Conservation (phyloP, 2,329 filamentous ascomycete species). For the Phialemonium atrogriseum region DNA sequence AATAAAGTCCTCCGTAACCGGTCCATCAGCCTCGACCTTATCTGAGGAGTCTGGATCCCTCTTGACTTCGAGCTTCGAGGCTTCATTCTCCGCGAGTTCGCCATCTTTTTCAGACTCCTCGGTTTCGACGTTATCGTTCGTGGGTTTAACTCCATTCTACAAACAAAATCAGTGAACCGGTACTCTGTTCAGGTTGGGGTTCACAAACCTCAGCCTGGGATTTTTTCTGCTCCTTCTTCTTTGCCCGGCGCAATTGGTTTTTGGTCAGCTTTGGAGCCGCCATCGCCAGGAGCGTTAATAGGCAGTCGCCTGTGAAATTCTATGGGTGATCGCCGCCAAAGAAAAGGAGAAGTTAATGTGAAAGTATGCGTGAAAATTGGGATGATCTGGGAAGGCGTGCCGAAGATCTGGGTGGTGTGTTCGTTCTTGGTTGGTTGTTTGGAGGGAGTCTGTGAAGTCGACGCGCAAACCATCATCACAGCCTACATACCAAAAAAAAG, state of each 20-base stretch:
- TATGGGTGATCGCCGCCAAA: no score
- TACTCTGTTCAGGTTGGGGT: not conserved
- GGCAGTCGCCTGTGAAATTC: no score
- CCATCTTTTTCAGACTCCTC: constrained; percentile 6
- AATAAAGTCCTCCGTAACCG: constrained; percentile 39
- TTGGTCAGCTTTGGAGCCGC: constrained; percentile 72
- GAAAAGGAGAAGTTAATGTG: no score
- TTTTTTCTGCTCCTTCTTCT: constrained; percentile 89
- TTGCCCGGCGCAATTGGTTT: constrained; percentile 85
- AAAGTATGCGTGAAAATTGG: no score
- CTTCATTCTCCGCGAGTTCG: constrained; percentile 8
- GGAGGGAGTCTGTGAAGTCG: no score
- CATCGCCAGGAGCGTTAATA: no score
- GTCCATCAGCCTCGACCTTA: constrained; percentile 34
- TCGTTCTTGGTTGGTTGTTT: no score
- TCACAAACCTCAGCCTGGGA: constrained; percentile 43
- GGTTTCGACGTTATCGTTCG: constrained; percentile 10
- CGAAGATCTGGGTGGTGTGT: no score
- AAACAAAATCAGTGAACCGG: not conserved
- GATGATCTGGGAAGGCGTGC: no score
- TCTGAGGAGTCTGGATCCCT: constrained; percentile 25
- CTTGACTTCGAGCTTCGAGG: constrained; percentile 31
- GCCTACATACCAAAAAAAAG: no score
- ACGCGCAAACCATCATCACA: no score
- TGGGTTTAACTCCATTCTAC: constrained; percentile 10